These are phyloP conservation scores for Carex littledalei DNA, from an alignment of 176 grass and related monocot genomes.

Conservation along the genomic window DNA sequence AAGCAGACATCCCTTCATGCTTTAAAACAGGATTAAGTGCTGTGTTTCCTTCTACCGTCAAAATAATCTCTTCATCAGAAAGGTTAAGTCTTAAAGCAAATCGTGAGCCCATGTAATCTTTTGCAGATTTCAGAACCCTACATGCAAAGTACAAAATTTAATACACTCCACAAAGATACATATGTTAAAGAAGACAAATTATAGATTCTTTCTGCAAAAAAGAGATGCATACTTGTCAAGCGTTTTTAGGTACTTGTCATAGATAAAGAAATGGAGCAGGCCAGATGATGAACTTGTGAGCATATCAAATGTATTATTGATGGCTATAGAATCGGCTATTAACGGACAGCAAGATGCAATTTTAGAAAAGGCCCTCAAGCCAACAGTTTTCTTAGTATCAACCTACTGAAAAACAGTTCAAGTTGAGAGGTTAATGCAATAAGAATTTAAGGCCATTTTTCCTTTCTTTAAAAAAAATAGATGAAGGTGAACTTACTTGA, in stretches of 20 bases:
- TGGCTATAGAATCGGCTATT: conserved; percentile 72
- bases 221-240: conserved; percentile 59
- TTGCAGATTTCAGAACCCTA: conserved; percentile 54
- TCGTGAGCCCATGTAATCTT: conserved; percentile 34
- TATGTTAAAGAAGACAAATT: neutral
- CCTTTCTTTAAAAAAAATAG: neutral
- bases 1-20: conserved; percentile 70
- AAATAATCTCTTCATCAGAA: conserved; percentile 58
- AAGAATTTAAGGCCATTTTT: neutral
- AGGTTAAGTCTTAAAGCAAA: conserved; percentile 46
- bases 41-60: conserved; percentile 71
- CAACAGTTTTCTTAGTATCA: conserved; percentile 67
- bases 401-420: conserved; percentile 48
- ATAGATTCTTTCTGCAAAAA: conserved; percentile 12
- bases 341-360: conserved; percentile 66
- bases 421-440: conserved; percentile 17
- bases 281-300: conserved; percentile 68
- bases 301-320: conserved; percentile 76
- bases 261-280: conserved; percentile 73
- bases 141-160: conserved; percentile 1
- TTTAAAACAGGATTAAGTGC: conserved; percentile 65
- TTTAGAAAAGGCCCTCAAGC: conserved; percentile 50
- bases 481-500: conserved; percentile 47
- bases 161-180: neutral
- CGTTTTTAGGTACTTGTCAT: conserved; percentile 84